These are phyloP conservation scores for Plasmopara viticola DNA, from an alignment of 352 stramenopile genomes.

Conservation along the genomic window DNA sequence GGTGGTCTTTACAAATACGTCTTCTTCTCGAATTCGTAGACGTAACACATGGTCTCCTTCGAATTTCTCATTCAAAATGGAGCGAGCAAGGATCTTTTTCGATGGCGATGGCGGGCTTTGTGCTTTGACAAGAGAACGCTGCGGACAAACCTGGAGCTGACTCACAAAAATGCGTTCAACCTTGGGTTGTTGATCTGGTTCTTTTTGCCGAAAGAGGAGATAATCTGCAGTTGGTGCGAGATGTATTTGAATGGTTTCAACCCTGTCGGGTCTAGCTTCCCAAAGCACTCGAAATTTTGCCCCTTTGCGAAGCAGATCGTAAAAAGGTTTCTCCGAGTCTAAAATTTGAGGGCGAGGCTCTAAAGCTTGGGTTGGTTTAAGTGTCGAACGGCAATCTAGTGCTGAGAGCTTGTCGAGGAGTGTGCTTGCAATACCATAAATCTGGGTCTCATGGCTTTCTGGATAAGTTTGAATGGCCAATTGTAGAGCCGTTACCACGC, in stretches of 20 bases:
- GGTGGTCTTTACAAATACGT: conserved; percentile 29
- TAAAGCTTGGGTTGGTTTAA: neutral
- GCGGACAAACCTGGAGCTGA: conserved; percentile 31
- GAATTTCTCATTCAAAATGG: conserved; percentile 16
- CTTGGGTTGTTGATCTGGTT: conserved; percentile 7
- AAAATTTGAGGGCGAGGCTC: conserved; percentile 2
- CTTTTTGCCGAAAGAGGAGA: conserved; percentile 34
- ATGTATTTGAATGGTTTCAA: conserved; percentile 28
- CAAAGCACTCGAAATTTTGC: conserved; percentile 18
- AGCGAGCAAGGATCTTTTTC: conserved; percentile 13
- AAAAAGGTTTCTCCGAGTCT: conserved; percentile 16
- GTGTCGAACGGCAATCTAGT: conserved; percentile 13
- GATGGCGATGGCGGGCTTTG: conserved; percentile 6
- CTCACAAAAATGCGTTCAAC: conserved; percentile 40
- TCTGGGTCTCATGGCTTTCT: conserved; percentile 8
- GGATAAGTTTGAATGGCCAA: conserved; percentile 18
- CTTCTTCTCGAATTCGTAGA: conserved; percentile 34
- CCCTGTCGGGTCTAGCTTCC: conserved; percentile 24
- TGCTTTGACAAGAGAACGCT: conserved; percentile 11
- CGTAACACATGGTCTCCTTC: conserved; percentile 29
- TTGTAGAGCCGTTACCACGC: conserved; percentile 17
- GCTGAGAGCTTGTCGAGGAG: conserved; percentile 24
- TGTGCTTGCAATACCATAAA: conserved; percentile 20
- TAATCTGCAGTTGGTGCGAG: conserved; percentile 32
- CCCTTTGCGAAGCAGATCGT: conserved; percentile 19